Conservation (phyloP, 1,284 basidiomycete species). For the Ustanciosporium gigantosporum region DNA sequence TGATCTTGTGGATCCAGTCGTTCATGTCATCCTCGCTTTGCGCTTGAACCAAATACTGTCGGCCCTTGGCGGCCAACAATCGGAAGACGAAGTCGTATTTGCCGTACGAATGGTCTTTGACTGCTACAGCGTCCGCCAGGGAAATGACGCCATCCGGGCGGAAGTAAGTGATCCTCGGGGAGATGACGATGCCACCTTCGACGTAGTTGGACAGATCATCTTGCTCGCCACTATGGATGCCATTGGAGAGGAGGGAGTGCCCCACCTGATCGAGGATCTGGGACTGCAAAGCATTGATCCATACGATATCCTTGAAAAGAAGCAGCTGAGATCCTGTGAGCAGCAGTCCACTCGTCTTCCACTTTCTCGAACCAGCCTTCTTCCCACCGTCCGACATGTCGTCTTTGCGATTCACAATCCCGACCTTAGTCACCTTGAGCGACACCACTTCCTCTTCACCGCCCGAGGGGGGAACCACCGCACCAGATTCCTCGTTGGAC, state of each 20-base stretch:
- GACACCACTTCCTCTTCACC: constrained; percentile 56
- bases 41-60: constrained; percentile 81
- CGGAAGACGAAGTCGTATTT: constrained; percentile 77
- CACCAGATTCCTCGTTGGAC: constrained; percentile 5
- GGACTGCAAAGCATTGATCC: constrained; percentile 68
- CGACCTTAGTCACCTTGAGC: constrained; percentile 80
- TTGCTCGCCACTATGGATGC: constrained; percentile 14
- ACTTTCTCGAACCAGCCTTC: constrained; percentile 77
- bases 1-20: constrained; percentile 88
- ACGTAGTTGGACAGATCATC: constrained; percentile 7
- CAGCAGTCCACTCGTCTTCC: constrained; percentile 83
- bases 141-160: constrained; percentile 86
- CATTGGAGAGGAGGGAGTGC: constrained; percentile 32
- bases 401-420: constrained; percentile 77
- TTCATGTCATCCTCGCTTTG: constrained; percentile 76
- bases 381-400: constrained; percentile 74
- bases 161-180: constrained; percentile 69
- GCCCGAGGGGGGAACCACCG: background rate
- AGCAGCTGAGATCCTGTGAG: constrained; percentile 88
- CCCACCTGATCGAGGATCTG: constrained; percentile 63
- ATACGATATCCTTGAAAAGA: constrained; percentile 82
- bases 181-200: constrained; percentile 59
- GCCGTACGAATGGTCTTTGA: constrained; percentile 43
- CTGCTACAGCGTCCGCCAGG: constrained; percentile 63
- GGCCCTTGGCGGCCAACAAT: constrained; percentile 68